Base-by-base conservation (phyloP, 768 basidiomycete genomes). In the Obba rivulosa region DNA sequence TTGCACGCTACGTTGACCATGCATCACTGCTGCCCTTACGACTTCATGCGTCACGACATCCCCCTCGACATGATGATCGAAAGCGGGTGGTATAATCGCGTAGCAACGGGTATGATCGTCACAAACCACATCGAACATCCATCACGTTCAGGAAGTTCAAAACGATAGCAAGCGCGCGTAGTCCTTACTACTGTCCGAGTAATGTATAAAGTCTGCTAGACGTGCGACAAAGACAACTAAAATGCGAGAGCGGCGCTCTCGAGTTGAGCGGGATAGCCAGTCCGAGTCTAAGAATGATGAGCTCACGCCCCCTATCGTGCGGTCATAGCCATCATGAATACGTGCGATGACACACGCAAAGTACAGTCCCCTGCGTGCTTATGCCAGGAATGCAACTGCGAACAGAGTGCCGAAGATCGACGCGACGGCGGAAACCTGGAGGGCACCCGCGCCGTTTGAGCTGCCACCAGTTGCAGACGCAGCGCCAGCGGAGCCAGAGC, bases 311-410 rank as follows among this genome's bases (percentile, higher is more conserved):
- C 8, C 38, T 38, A 31, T 13, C 21, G n/a, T 40, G 34, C 47
- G 48, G 44, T 53, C 52, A 48, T 53, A 21, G 48, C 17, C 22
- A 31, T 49, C 48, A 36, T 53, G 34, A 39, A 43, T 24, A 35
- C 25, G 23, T 18, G 5, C 31, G 34, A 42, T 38, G 17, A 22
- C 28, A 31, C 28, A 31, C 28, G 28, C 28, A 13, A 5, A 13
- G 13, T 31, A 31, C 28, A 31, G 5, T 13, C 28, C 28, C 5
- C 13, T 31, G 10, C n/a, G 16, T 28, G 41, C 47, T 63, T 51
- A 72, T 20, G 69, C 63, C 43, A 72, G 52, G 57, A 71, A 67
- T 2, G 48, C 54, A 47, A 69, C 62, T 7, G 69, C 67, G 41
- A 66, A 63, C 37, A 61, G 28, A n/a, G 66, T 62, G 41, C 69